Conservation (phyloP, 192 early-diverging fungal species). For the Rhizophlyctis rosea region DNA sequence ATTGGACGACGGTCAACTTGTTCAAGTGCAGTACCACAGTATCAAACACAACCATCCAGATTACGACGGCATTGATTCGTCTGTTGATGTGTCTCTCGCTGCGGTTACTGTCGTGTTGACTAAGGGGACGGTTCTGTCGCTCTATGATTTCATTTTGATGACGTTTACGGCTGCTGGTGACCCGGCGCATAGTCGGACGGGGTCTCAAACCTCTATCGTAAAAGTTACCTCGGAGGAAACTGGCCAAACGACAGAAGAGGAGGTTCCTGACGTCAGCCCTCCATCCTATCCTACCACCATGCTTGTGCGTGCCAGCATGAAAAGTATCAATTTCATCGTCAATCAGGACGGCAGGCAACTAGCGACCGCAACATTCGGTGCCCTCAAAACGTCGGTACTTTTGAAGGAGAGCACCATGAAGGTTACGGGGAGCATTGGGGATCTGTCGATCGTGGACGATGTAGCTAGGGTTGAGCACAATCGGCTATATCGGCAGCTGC, state of each 20-base stretch:
- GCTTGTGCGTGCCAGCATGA: conserved; percentile 66
- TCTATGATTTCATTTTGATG: conserved; percentile 75
- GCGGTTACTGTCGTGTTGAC: conserved; percentile 77
- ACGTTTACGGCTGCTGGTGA: conserved; percentile 28
- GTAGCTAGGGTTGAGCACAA: conserved; percentile 3
- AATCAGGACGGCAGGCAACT: conserved; percentile 76
- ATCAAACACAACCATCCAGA: conserved; percentile 71
- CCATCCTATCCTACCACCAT: conserved; percentile 58
- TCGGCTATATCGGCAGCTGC: conserved; percentile 42
- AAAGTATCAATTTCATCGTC: conserved; percentile 77
- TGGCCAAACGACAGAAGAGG: background rate
- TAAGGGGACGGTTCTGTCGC: conserved; percentile 74
- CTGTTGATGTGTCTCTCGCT: conserved; percentile 76
- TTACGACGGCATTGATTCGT: conserved; percentile 79
- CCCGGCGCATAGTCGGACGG: background rate
- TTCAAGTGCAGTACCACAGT: conserved; percentile 69
- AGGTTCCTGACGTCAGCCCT: background rate
- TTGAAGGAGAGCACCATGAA: conserved; percentile 57
- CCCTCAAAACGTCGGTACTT: conserved; percentile 65
- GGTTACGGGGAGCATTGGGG: conserved; percentile 45
- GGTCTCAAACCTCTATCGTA: background rate
- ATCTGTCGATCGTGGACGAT: conserved; percentile 42
- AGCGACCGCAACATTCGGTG: conserved; percentile 70
- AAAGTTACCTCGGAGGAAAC: conserved; percentile 1
- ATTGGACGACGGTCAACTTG: conserved; percentile 34